Evolutionary conservation across 2,329 filamentous ascomycete species (phyloP).

Genomic region (Pyrenophora graminea): DNA sequence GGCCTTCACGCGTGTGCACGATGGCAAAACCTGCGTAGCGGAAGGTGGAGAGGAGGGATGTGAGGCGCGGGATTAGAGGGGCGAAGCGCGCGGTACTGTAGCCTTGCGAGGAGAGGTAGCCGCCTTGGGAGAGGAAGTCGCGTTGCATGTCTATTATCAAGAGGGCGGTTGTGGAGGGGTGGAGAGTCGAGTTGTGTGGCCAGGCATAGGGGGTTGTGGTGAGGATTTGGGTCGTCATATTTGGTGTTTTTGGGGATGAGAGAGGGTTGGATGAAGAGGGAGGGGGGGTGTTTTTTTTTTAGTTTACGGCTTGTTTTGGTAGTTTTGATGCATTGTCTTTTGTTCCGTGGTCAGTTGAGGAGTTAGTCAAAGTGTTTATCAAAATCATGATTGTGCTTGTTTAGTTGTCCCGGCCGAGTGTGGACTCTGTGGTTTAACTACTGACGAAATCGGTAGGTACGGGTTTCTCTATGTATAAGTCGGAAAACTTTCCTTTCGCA

Average conservation of each 20-base stretch:
- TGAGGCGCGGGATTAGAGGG: slow-evolving; percentile 52
- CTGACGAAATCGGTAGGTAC: background rate
- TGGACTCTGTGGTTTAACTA: too few relatives aligned
- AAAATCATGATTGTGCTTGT: background rate
- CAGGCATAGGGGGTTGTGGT: slow-evolving; percentile 45
- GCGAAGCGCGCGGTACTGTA: slow-evolving; percentile 49
- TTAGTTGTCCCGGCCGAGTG: background rate
- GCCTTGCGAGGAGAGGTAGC: slow-evolving; percentile 57
- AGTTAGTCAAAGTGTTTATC: background rate
- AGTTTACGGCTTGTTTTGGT: background rate
- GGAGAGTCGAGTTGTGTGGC: slow-evolving; percentile 48
- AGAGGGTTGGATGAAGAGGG: background rate
- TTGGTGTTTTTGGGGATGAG: background rate
- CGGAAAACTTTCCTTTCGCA: background rate
- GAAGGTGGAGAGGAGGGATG: slow-evolving; percentile 49
- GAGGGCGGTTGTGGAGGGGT: slow-evolving; percentile 53
- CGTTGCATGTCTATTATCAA: slow-evolving; percentile 62
- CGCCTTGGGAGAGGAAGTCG: slow-evolving; percentile 56
- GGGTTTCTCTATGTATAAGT: background rate
- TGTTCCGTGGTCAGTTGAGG: too few relatives aligned
- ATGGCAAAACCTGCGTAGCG: slow-evolving; percentile 50
- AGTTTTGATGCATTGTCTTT: background rate
- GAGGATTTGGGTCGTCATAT: slow-evolving; percentile 28
- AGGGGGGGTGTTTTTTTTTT: background rate
- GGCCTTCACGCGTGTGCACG: slow-evolving; percentile 58